These are phyloP conservation scores for Thelephora terrestris DNA, from an alignment of 1,284 basidiomycete species.

Conservation along the genomic window DNA sequence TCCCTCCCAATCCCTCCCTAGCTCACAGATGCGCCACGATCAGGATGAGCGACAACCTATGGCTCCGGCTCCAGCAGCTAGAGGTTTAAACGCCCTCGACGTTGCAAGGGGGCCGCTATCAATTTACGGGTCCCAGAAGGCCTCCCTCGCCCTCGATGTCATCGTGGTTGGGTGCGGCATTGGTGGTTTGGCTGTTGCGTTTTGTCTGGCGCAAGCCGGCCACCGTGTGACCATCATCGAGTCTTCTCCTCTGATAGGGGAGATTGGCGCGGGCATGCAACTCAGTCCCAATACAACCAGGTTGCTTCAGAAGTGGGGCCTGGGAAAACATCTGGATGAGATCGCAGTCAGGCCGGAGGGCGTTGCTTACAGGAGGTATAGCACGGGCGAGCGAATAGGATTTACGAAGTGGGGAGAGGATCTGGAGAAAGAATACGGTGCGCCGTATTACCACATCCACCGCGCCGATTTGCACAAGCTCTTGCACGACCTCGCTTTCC, in stretches of 20 bases:
- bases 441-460: slow-evolving; percentile 42
- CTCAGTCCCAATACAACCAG: slow-evolving; percentile 36
- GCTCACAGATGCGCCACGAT: no score
- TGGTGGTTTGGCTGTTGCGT: slow-evolving; percentile 36
- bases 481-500: slow-evolving; percentile 36
- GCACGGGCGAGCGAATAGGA: slow-evolving; percentile 31
- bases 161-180: slow-evolving; percentile 38
- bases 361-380: slow-evolving; percentile 31
- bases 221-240: slow-evolving; percentile 37
- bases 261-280: slow-evolving; percentile 44
- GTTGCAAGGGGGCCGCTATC: not conserved
- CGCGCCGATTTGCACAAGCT: slow-evolving; percentile 48
- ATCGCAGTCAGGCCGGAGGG: slow-evolving; percentile 30
- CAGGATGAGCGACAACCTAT: no score
- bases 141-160: slow-evolving; percentile 28
- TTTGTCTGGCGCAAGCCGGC: slow-evolving; percentile 33
- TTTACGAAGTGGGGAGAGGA: slow-evolving; percentile 29
- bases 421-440: slow-evolving; percentile 28
- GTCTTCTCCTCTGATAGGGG: slow-evolving; percentile 30
- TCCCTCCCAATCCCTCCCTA: no score
- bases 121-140: slow-evolving; percentile 21
- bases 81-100: slow-evolving; percentile 1
- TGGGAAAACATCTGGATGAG: slow-evolving; percentile 24
- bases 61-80: no score
- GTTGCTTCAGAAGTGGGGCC: slow-evolving; percentile 33